Base-by-base conservation (phyloP, 257 asterid genomes). In the Dorcoceras hygrometricum region DNA sequence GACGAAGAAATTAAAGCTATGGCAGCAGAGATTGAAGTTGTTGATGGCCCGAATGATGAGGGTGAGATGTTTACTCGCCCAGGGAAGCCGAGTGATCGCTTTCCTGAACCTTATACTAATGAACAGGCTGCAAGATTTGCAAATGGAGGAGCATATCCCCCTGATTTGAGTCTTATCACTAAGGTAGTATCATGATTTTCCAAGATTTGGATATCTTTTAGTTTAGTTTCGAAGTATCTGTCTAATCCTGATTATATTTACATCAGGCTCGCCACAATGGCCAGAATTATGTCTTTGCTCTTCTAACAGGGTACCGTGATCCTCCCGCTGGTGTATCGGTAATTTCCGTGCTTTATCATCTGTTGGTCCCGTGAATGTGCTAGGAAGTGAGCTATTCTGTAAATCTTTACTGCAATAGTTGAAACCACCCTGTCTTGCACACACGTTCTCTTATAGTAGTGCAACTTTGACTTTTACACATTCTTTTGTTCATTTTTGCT, bases 131-230 rank as follows among this genome's bases (percentile, higher is more conserved):
- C 96, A 56, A 83, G 96, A 60, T 88, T 82, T 76, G 96, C 96
- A 23, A 88, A 88, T 75, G 95, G 96, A 76, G 96, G 96, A 59
- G 94, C 95, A 59, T 88, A 86, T 65, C 95, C 96, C 68, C 96
- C 95, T 32, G 96, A 88, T 79, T 73, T 88, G 65, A 88, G 95
- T 79, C 89, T 88, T 68, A 82, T 88, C 76, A 88, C 96, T 55
- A 88, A 88, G 86, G 95, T 78, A 72, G 22, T 61, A 36, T 32
- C 48, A 2, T 53, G 25, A 26, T 67, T 69, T 66, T 68, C 59
- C 56, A 28, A 60, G 23, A 29, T 48, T 27, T 3, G 8, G 19
- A 16, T 34, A 32, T 62, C 55, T 63, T 32, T 19, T 55, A 54
- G 27, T 12, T 36, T 16, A 46, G 14, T 46, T 16, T 22, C 8